phyloP scores from a whole-genome alignment of 2,329 filamentous ascomycete genomes.

The Aureobasidium pullulans region DNA sequence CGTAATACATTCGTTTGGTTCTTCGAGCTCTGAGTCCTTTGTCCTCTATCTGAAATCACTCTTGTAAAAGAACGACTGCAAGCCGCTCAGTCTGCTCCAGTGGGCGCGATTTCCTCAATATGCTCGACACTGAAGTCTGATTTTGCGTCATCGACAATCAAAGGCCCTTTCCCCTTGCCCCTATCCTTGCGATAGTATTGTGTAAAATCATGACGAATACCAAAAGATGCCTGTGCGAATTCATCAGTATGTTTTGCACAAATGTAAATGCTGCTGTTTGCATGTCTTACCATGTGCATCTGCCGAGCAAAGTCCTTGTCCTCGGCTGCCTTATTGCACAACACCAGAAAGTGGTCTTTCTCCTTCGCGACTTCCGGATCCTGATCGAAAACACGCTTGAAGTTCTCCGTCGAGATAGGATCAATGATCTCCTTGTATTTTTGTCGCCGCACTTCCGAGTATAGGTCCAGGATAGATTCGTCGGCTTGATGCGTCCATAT shows the following conservation, averaged over 20 bases:
- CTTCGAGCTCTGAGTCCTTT: no score
- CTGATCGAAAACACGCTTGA: constrained; percentile 18
- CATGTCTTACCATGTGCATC: constrained; percentile 19
- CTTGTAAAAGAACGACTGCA: not conserved
- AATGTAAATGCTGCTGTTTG: not conserved
- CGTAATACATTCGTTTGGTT: not conserved
- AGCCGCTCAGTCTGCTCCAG: not conserved
- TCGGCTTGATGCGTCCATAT: constrained; percentile 18
- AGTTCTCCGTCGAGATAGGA: constrained; percentile 21
- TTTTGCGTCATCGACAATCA: not conserved
- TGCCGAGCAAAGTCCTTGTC: constrained; percentile 18
- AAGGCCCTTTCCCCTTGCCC: not conserved
- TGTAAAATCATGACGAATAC: constrained; percentile 17
- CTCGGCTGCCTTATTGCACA: constrained; percentile 16
- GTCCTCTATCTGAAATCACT: not conserved
- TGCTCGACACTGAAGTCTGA: constrained; percentile 5
- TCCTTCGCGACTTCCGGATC: constrained; percentile 17
- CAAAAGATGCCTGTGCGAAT: constrained; percentile 10
- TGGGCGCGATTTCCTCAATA: not conserved
- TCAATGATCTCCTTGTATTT: constrained; percentile 31
- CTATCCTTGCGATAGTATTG: constrained; percentile 18
- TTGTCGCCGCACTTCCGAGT: constrained; percentile 28
- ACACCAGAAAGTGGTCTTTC: constrained; percentile 20
- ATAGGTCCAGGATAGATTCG: constrained; percentile 28
- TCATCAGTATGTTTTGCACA: not conserved